Percentiles rank a stretch among this genome's conserved stretches.
Conservation (phyloP, 108 stramenopile species). For the Skeletonema menzelii region DNA sequence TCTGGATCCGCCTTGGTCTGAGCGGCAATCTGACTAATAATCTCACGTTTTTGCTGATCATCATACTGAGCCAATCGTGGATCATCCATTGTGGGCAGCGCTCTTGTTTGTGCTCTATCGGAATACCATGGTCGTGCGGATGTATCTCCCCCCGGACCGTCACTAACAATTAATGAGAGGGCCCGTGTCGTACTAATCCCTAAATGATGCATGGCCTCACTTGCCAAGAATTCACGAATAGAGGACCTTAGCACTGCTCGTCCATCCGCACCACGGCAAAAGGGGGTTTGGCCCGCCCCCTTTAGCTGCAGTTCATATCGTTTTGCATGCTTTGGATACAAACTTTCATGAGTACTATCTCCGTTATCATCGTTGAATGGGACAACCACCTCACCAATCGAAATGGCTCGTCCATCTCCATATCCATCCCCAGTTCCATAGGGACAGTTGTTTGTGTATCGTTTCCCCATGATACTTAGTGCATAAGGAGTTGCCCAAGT, state of each 20-base stretch:
- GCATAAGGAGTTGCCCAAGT: constrained; percentile 93
- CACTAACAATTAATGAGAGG: constrained; percentile 69
- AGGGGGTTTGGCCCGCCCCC: constrained; percentile 95
- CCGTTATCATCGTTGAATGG: background rate
- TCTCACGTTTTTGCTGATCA: constrained; percentile 50
- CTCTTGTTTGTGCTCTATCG: constrained; percentile 25
- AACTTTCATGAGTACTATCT: background rate
- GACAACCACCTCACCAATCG: constrained; percentile 67
- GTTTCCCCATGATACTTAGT: constrained; percentile 77
- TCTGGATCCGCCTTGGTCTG: constrained; percentile 78
- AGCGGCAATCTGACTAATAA: constrained; percentile 60
- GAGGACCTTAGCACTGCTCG: constrained; percentile 91
- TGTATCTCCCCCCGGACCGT: constrained; percentile 47
- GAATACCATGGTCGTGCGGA: constrained; percentile 77
- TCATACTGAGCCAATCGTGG: constrained; percentile 70
- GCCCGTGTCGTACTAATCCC: constrained; percentile 91
- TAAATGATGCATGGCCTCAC: constrained; percentile 94
- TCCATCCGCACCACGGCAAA: constrained; percentile 94
- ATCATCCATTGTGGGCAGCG: constrained; percentile 65
- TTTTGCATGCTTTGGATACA: constrained; percentile 22
- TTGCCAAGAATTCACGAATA: constrained; percentile 94
- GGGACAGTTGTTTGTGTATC: constrained; percentile 78
- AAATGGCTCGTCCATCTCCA: constrained; percentile 88
- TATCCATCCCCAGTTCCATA: constrained; percentile 88
- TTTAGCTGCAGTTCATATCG: constrained; percentile 95